Evolutionary conservation across 305 asterid species (phyloP).

Genomic region (Fraxinus baroniana): DNA sequence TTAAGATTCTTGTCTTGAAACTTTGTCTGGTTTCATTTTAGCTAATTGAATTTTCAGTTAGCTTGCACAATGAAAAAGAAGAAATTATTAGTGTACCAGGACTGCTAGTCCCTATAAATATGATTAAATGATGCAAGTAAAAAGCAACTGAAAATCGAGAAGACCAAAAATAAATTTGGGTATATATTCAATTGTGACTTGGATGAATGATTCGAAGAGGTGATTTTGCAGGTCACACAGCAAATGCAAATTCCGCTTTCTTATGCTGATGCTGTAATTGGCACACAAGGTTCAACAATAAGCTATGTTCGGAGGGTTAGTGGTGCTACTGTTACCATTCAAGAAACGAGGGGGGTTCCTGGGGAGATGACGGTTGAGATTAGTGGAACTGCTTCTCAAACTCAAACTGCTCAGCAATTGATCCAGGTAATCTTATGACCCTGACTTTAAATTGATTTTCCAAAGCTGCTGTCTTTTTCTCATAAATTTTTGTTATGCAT

Average conservation of each 20-base stretch:
- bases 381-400: constrained; percentile 88
- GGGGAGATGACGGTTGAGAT: constrained; percentile 97
- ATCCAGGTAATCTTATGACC: constrained; percentile 60
- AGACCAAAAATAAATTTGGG: background rate
- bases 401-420: constrained; percentile 93
- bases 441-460: background rate
- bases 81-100: background rate
- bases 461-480: background rate
- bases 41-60: constrained; percentile 3
- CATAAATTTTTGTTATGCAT: background rate
- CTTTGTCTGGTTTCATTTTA: constrained; percentile 4
- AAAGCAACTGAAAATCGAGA: background rate
- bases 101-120: background rate
- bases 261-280: constrained; percentile 95
- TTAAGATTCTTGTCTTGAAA: background rate
- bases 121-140: background rate
- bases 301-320: constrained; percentile 93
- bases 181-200: background rate
- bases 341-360: constrained; percentile 89
- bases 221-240: constrained; percentile 60
- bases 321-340: constrained; percentile 92
- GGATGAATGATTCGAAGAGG: background rate
- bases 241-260: constrained; percentile 88
- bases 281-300: constrained; percentile 83
- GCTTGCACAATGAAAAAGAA: background rate